Evolutionary conservation across 148 eudicot genomes (phyloP).

Genomic region (Rhododendron henanense): DNA sequence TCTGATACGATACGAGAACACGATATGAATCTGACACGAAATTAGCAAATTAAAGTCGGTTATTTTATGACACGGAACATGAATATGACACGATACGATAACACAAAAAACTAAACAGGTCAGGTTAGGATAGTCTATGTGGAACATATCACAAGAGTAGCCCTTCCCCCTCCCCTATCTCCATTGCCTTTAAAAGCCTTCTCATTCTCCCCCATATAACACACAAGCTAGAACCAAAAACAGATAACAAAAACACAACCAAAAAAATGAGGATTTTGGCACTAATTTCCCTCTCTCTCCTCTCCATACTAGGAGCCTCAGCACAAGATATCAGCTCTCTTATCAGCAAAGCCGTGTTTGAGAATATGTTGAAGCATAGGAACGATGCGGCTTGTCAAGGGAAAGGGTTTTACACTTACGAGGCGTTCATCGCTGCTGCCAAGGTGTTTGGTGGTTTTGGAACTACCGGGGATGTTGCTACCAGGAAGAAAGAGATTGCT

Average conservation of each 20-base stretch:
- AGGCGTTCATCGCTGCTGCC: slow-evolving; percentile 48
- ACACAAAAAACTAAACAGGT: too few relatives aligned
- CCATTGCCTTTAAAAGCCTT: not conserved
- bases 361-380: slow-evolving; percentile 16
- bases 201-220: not conserved
- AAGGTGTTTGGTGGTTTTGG: slow-evolving; percentile 40
- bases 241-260: not conserved
- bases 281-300: not conserved
- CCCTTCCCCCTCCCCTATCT: not conserved
- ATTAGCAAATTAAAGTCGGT: too few relatives aligned
- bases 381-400: slow-evolving; percentile 11
- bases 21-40: too few relatives aligned
- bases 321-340: not conserved
- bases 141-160: not conserved
- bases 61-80: too few relatives aligned
- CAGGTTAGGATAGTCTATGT: too few relatives aligned
- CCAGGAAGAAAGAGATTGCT: slow-evolving; percentile 44
- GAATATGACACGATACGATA: too few relatives aligned
- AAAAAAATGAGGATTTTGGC: not conserved
- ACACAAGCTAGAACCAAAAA: not conserved
- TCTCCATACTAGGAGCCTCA: not conserved
- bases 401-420: slow-evolving; percentile 47
- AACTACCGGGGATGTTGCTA: slow-evolving; percentile 27
- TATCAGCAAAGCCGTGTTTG: not conserved
- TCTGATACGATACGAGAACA: too few relatives aligned